These are phyloP conservation scores for Candida rishiriensis DNA, from an alignment of 805 yeast genomes.

Conservation along the genomic window DNA sequence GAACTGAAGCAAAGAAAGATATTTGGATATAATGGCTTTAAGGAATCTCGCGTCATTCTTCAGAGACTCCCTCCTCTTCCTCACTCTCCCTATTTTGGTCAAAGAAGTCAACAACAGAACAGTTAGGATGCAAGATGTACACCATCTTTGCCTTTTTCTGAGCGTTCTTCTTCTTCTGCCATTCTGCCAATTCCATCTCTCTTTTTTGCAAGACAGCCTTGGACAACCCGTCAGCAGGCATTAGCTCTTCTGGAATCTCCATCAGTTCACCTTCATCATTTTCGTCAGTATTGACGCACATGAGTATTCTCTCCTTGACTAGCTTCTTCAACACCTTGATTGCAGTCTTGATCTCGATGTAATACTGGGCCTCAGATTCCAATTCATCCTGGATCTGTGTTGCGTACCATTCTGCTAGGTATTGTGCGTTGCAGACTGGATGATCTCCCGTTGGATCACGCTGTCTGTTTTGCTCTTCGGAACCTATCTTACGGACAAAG, in stretches of 20 bases:
- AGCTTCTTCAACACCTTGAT: slow-evolving; percentile 77
- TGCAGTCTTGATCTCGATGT: slow-evolving; percentile 65
- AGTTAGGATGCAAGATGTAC: slow-evolving; percentile 73
- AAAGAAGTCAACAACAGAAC: slow-evolving; percentile 68
- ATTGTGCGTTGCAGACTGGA: slow-evolving; percentile 60
- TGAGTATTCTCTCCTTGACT: slow-evolving; percentile 77
- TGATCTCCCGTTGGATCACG: slow-evolving; percentile 34
- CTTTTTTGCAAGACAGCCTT: slow-evolving; percentile 22
- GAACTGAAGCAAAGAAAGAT: background rate
- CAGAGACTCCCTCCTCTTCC: slow-evolving; percentile 5
- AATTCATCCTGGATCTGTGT: slow-evolving; percentile 67
- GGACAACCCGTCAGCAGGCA: slow-evolving; percentile 18
- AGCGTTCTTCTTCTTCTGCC: slow-evolving; percentile 19
- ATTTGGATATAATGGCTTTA: background rate
- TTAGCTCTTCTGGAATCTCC: slow-evolving; percentile 29
- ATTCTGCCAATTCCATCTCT: slow-evolving; percentile 19
- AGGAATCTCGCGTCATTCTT: background rate
- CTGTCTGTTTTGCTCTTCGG: slow-evolving; percentile 17
- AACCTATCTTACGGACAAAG: slow-evolving; percentile 51
- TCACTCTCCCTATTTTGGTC: slow-evolving; percentile 30
- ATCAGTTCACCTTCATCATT: slow-evolving; percentile 32
- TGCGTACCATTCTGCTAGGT: slow-evolving; percentile 78
- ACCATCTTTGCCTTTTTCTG: slow-evolving; percentile 32
- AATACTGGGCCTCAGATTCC: slow-evolving; percentile 63
- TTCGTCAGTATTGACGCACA: slow-evolving; percentile 49